Evolutionary conservation across 208 protist species (phyloP), one percentile per base, ranked within the genome.

Genomic region (Acanthamoeba royreba): DNA sequence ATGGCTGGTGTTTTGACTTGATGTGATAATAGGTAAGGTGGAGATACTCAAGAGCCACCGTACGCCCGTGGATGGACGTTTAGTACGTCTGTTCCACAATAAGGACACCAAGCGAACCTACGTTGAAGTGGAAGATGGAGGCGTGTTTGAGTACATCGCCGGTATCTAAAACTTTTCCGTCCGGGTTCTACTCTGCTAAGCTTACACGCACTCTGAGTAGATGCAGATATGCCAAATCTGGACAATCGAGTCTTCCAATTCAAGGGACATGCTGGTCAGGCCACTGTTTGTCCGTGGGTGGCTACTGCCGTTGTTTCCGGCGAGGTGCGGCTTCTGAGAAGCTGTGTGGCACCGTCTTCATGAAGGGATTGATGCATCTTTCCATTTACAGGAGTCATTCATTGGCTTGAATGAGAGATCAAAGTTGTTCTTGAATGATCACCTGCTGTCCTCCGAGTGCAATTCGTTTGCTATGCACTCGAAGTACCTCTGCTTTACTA

Each of bases 381-480:
- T n/a, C 11, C 31, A 8, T 45, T 87, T 4, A n/a, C n/a, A n/a
- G n/a, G 94, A 94, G 38, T 28, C 42, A 46, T 25, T 96, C 11
- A 61, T 96, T 52, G 95, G 95, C 22, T 43, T 95, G 25, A 95
- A 61, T 52, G 87, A 95, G 33, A 53, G 92, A 28, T 93, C 58
- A 35, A 93, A 94, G 52, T 53, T 96, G 31, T 95, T 92, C 38
- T 17, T 95, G 5, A 83, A 95, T 47, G 17, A 91, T 13, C 83
- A 38, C n/a, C 25, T 94, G 3, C 25, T 96, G 1, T 88, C 90
- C n/a, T 31, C 83, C 0, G 87, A 96, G 38, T 96, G 94, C 63
- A 97, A 92, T 35, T 93, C 63, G 33, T 97, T 95, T 91, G 87
- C 94, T 0, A 9, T 97, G 11, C 95, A 96, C 47, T 77, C 94